Base-by-base conservation (phyloP, 2,329 filamentous ascomycete species). In the Cladobotryum protrusum region DNA sequence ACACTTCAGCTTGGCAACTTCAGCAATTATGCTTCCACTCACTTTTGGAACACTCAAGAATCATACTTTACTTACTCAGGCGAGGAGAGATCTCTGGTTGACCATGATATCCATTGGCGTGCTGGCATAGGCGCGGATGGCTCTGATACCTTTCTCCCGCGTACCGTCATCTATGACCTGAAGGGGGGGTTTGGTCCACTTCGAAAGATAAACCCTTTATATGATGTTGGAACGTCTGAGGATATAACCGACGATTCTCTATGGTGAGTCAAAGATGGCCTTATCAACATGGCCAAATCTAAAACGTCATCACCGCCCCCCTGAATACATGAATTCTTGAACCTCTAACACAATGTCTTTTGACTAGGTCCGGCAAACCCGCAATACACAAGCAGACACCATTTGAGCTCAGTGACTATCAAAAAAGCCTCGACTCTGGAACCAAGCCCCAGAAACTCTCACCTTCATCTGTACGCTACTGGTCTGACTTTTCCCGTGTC, bases 41-140 rank as follows among this genome's bases (percentile, higher is more conserved):
- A 99, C 72, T 99, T 96, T 68, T 99, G 93, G 93, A 99, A 99
- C 62, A 77, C 87, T 5, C 92, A 96, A 87, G 93, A 99, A 75
- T 96, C 92, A 1, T 99, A 99, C 70, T 97, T 97, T 64, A 96
- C 91, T 13, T 97, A 96, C 62, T 76, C 75, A 2, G 73, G 45
- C 42, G 54, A 68, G n/a, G 62, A 65, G 11, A 52, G 60, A 13
- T 59, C 67, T 0, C 54, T 53, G 2, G 55, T 72, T 1, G 65
- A 72, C 40, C 75, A 84, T 54, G 74, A 87, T 63, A 76, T 97
- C 45, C 89, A 95, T 66, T 99, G 96, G 71, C 80, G 92, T 14
- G 78, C 87, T 0, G 93, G 93, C 3, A 66, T 95, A 52, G 89
- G 86, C 17, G 82, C 83, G 1, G 89, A 95, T 70, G 90, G 91